A percentile compares a stretch with the other conserved stretches of the same genome.
Evolutionary conservation across 2,329 filamentous ascomycete genomes (phyloP).

Genomic region (Teratosphaeria epicoccoides): DNA sequence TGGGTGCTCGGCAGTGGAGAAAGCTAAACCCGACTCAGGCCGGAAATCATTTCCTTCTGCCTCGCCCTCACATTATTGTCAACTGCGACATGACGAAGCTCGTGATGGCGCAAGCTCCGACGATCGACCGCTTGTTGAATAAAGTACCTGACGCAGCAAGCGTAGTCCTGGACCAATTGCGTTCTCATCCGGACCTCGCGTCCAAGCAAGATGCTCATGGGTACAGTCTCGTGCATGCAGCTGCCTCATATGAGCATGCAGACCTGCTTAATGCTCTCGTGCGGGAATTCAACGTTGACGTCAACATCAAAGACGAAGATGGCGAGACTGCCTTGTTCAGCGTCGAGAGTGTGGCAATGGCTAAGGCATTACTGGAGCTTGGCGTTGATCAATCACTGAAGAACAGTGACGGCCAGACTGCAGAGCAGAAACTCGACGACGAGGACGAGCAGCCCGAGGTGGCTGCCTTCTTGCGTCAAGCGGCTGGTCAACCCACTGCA

Average conservation of each 20-base stretch:
- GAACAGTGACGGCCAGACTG: slow-evolving; percentile 68
- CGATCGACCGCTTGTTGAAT: slow-evolving; percentile 40
- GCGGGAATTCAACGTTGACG: slow-evolving; percentile 63
- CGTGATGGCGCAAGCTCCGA: slow-evolving; percentile 18
- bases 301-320: slow-evolving; percentile 81
- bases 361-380: slow-evolving; percentile 68
- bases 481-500: slow-evolving; percentile 17
- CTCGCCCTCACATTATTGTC: background rate
- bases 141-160: slow-evolving; percentile 70
- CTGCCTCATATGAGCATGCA: slow-evolving; percentile 81
- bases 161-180: slow-evolving; percentile 63
- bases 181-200: slow-evolving; percentile 64
- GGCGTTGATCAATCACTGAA: slow-evolving; percentile 54
- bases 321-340: slow-evolving; percentile 90
- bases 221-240: slow-evolving; percentile 88
- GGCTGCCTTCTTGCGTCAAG: slow-evolving; percentile 54
- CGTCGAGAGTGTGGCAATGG: slow-evolving; percentile 70
- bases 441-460: slow-evolving; percentile 72
- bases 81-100: background rate
- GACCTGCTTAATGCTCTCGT: slow-evolving; percentile 68
- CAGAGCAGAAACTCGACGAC: slow-evolving; percentile 65
- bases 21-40: too few relatives aligned
- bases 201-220: slow-evolving; percentile 77
- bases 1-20: too few relatives aligned
- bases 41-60: background rate